Evolutionary conservation across 495 filamentous ascomycete species (phyloP), one percentile per base, ranked within the genome.

Genomic region (Xylaria sp.): DNA sequence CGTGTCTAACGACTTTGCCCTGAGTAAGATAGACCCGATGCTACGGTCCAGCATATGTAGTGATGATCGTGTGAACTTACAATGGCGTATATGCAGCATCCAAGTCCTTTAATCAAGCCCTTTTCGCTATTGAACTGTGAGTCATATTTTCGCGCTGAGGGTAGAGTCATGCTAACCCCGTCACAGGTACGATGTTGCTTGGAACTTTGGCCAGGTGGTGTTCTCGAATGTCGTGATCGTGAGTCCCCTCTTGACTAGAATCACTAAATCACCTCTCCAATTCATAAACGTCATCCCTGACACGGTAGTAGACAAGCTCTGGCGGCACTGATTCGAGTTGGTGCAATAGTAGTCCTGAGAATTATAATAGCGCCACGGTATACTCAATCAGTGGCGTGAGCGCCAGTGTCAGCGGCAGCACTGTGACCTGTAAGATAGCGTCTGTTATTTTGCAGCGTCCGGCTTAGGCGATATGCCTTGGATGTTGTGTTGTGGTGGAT

Each of bases 211-310:
- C 6, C 73, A 74, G 35, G 72, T 82, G 44, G 71, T 75, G 12
- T 83, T 80, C 70, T 79, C 78, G 24, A 80, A 82, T 62, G 68
- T 84, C 24, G 80, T 78, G 8, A 84, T 84, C 67, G 81, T 82
- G 63, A 70, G 79, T 76, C 3, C 37, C 24, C 33, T n/a, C 17
- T 14, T 33, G 1, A 26, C n/a, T 1, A 31, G 14, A 1, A n/a
- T 29, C 15, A 15, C 1, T 14, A 21, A 24, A 63, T 26, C 4
- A 4, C 1, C 26, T 35, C 66, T 61, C 33, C 50, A 35, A 24
- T 55, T 68, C 55, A 26, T 15, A 5, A 14, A 12, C 58, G 33
- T 24, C 57, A 14, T 12, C 37, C 63, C 71, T 46, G 74, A 62
- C 19, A 62, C n/a, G 24, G 53, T 53, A 57, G 24, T 35, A 74